phyloP scores from a whole-genome alignment of 2,329 filamentous ascomycete species.

The Microcyclospora tardicrescens region DNA sequence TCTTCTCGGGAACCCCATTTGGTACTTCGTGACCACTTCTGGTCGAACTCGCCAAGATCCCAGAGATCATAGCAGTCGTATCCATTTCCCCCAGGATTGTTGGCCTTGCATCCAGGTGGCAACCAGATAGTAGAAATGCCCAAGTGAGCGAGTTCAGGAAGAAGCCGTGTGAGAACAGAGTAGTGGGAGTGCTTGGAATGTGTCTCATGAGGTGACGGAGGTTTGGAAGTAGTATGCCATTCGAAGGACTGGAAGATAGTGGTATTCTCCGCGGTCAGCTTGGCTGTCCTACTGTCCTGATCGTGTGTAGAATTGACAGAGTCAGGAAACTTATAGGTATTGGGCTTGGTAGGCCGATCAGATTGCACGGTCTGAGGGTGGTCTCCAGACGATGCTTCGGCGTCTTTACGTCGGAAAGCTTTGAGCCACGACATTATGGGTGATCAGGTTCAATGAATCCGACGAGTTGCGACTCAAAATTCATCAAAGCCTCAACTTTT shows the following conservation, averaged over 20 bases:
- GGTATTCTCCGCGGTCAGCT: conserved; percentile 17
- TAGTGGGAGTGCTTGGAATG: conserved; percentile 35
- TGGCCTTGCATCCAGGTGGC: conserved; percentile 58
- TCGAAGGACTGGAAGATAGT: conserved; percentile 60
- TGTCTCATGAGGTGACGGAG: conserved; percentile 14
- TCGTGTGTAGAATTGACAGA: too few species aligned
- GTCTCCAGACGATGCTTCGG: too few species aligned
- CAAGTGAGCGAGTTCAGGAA: conserved; percentile 27
- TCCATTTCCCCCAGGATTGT: conserved; percentile 48
- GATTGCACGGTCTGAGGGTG: too few species aligned
- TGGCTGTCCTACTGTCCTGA: neutral
- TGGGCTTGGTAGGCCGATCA: too few species aligned
- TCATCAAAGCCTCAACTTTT: too few species aligned
- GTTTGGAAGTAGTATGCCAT: conserved; percentile 49
- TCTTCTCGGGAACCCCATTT: conserved; percentile 59
- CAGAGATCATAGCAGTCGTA: conserved; percentile 51
- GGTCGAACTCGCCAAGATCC: conserved; percentile 61
- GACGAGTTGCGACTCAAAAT: too few species aligned
- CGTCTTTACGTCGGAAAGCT: too few species aligned
- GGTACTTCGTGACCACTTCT: conserved; percentile 49
- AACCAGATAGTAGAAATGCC: conserved; percentile 54
- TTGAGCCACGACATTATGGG: too few species aligned
- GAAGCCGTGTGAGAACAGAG: conserved; percentile 13
- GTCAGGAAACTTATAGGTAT: too few species aligned
- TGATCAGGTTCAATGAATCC: too few species aligned